A percentile compares a stretch with the other conserved stretches of the same genome.
phyloP scores from a whole-genome alignment of 371 early-diverging fungal species.

The Mycotypha africana region DNA sequence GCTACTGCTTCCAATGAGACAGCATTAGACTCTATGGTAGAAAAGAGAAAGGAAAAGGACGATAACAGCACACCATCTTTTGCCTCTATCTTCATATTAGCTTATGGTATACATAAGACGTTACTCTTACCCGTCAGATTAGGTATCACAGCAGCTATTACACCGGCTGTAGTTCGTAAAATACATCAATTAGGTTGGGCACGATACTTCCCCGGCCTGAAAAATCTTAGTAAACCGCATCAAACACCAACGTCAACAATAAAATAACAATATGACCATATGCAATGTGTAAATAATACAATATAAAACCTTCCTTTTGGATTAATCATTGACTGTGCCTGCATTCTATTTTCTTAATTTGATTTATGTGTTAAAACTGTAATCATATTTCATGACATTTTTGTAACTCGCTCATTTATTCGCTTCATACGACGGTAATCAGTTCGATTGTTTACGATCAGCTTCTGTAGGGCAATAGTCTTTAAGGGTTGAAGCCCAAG shows the following conservation, averaged over 20 bases:
- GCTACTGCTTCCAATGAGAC: background rate
- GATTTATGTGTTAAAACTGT: no score
- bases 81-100: constrained; percentile 37
- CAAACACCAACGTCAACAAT: no score
- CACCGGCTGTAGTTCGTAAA: constrained; percentile 39
- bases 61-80: constrained; percentile 24
- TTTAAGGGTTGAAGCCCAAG: background rate
- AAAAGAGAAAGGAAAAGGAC: no score
- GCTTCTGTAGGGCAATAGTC: constrained; percentile 11
- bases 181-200: constrained; percentile 34
- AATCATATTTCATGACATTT: no score
- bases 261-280: background rate
- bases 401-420: no score
- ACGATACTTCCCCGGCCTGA: constrained; percentile 29
- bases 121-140: constrained; percentile 40
- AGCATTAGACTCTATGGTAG: no score
- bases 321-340: no score
- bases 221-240: constrained; percentile 16
- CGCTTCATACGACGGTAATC: no score
- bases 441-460: constrained; percentile 9
- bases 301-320: no score
- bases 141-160: constrained; percentile 39
- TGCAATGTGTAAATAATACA: no score
- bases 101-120: constrained; percentile 49
- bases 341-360: no score